Evolutionary conservation across 495 filamentous ascomycete species (phyloP).

Genomic region (Penicillium cataractarum): DNA sequence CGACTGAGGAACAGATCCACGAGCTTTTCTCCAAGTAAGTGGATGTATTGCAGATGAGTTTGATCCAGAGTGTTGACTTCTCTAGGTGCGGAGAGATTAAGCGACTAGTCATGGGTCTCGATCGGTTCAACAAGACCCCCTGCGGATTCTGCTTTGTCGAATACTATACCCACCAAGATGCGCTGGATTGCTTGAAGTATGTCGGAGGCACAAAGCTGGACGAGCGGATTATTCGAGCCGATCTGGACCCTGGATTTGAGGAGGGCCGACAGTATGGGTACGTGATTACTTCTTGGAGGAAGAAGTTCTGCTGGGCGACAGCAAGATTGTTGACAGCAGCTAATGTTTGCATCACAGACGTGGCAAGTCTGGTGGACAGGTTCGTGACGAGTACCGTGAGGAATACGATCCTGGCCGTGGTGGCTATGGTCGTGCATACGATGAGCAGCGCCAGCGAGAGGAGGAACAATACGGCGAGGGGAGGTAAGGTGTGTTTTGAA

Average conservation of each 20-base stretch:
- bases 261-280: slow-evolving; percentile 95
- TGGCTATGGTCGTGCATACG: slow-evolving; percentile 73
- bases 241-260: slow-evolving; percentile 92
- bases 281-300: slow-evolving; percentile 12
- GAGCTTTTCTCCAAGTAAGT: slow-evolving; percentile 88
- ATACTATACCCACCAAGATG: slow-evolving; percentile 97
- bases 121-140: slow-evolving; percentile 94
- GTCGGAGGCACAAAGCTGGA: slow-evolving; percentile 98
- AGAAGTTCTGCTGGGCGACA: not conserved
- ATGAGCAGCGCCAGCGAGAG: slow-evolving; percentile 62
- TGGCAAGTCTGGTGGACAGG: slow-evolving; percentile 93
- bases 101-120: slow-evolving; percentile 96
- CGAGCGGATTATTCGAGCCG: slow-evolving; percentile 94
- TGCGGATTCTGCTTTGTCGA: slow-evolving; percentile 99
- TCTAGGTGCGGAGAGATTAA: slow-evolving; percentile 91
- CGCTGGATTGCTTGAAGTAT: slow-evolving; percentile 97
- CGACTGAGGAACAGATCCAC: slow-evolving; percentile 98
- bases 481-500: slow-evolving; percentile 36
- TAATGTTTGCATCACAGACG: slow-evolving; percentile 44
- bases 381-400: slow-evolving; percentile 95
- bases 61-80: not conserved
- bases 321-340: not conserved
- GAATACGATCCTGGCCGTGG: slow-evolving; percentile 95
- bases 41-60: too few species aligned
- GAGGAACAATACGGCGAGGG: slow-evolving; percentile 58